Evolutionary conservation across 2,329 filamentous ascomycete species (phyloP), one percentile per base, ranked within the genome.

Genomic region (Bipolaris bicolor): DNA sequence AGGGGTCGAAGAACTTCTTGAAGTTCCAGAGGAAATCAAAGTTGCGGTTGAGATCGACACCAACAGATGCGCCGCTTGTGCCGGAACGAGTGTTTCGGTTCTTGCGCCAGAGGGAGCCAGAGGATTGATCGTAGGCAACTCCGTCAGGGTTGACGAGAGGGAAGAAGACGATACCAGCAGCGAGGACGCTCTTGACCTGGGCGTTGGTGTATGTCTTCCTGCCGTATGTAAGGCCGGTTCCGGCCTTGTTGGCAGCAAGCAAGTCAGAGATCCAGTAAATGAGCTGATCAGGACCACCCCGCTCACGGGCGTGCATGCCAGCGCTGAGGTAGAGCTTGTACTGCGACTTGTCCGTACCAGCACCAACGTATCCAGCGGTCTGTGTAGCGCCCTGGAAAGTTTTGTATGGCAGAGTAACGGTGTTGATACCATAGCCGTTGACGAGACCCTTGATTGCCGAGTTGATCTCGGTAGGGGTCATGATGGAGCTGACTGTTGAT

Each of bases 201-300:
- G 76, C 77, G 51, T 80, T 77, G 39, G 82, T 82, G 72, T 84
- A 87, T 0, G 75, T 77, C 61, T 82, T 80, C 52, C 73, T 75
- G 44, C 83, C 84, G 62, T 84, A 87, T 2, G 72, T 77, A 9
- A 87, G 67, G 6, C 84, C 84, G 3, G 74, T 77, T 20, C 79
- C 77, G 33, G 78, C 73, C 64, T 81, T 78, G 61, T 82, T 78
- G 16, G 85, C 85, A 45, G 80, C 79, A 3, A 87, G 78, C 3
- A 87, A 76, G 65, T 87, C 85, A 0, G 83, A 76, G 29, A 86
- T 76, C 73, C 85, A 86, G 76, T 86, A 86, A 41, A 87, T 71
- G 13, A 86, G 75, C 57, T 82, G 78, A 65, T 87, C 85, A 0
- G 84, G 79, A 0, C 80, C 82, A 24, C 84, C 84, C 9, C 85